A percentile compares a stretch with the other conserved stretches of the same genome.
phyloP scores from a whole-genome alignment of 345 rosid species.

The Nasturtium officinale region DNA sequence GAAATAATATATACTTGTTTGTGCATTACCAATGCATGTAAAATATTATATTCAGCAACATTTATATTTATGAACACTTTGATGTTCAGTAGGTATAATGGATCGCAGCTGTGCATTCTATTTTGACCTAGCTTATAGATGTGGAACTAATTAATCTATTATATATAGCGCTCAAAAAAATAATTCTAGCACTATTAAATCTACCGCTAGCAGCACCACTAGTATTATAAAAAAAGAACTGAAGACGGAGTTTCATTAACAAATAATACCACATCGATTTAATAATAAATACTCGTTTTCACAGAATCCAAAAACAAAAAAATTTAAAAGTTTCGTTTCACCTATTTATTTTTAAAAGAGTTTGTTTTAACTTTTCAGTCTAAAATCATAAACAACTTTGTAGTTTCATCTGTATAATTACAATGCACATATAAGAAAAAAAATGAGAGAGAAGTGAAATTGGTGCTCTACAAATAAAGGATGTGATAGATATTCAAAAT shows the following conservation, averaged over 20 bases:
- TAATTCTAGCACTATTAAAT: constrained; percentile 1
- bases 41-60: background rate
- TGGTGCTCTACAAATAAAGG: background rate
- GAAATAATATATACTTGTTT: constrained; percentile 15
- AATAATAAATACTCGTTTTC: background rate
- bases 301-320: background rate
- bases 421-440: background rate
- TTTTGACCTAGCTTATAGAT: constrained; percentile 27
- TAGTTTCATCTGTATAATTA: background rate
- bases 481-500: background rate
- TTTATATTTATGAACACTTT: constrained; percentile 14
- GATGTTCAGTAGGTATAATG: constrained; percentile 30
- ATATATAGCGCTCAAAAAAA: background rate
- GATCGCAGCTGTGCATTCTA: constrained; percentile 40
- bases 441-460: background rate
- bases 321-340: background rate
- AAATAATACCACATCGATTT: background rate
- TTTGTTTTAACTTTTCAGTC: background rate
- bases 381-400: background rate
- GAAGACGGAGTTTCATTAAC: background rate
- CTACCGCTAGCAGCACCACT: constrained; percentile 6
- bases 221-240: background rate
- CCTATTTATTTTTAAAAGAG: background rate
- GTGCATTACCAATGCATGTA: constrained; percentile 22
- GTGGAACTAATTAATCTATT: constrained; percentile 15